Evolutionary conservation across 2,329 filamentous ascomycete species (phyloP), one percentile per base, ranked within the genome.

Genomic region (Tolypocladium endophyticum): DNA sequence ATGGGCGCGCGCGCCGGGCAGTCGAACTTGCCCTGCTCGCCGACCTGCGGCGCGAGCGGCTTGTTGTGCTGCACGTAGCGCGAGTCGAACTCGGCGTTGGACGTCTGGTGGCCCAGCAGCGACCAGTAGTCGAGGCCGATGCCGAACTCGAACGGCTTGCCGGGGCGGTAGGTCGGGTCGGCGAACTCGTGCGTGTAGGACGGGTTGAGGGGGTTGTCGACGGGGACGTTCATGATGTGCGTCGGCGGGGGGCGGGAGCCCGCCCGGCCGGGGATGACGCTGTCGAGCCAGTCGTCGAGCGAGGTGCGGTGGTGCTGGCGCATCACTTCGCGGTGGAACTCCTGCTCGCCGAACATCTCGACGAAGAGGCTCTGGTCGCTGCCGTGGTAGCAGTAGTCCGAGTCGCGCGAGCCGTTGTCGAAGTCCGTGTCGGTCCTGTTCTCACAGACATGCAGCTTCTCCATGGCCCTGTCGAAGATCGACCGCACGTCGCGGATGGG

Each of bases 331-430:
- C 69, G 67, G 41, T 69, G 67, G 58, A 64, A 67, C 60, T 70
- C 69, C 36, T 70, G 69, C 62, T 69, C 65, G 33, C 68, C 69
- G 50, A 66, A 66, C 57, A 70, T 69, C 58, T 68, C 67, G 56
- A 62, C 62, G 59, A 69, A 70, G 60, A 71, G 64, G 60, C 63
- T 64, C 61, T 71, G 69, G 56, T 71, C 69, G 53, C 65, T 69
- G 3, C 67, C 69, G 11, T 45, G 50, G 56, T 67, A 66, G 60
- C 67, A 69, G 28, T 59, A 35, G 36, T 66, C 63, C 3, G 63
- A 60, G 5, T 14, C 43, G 6, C 60, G 41, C 4, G 55, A 52
- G 28, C 61, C 59, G 18, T 66, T 57, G 54, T 69, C 65, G n/a
- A 61, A 64, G 30, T 36, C 45, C 2, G 55, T 59, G 1, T 20